Base-by-base conservation (phyloP, 148 eudicot species). In the Polygonum aviculare region DNA sequence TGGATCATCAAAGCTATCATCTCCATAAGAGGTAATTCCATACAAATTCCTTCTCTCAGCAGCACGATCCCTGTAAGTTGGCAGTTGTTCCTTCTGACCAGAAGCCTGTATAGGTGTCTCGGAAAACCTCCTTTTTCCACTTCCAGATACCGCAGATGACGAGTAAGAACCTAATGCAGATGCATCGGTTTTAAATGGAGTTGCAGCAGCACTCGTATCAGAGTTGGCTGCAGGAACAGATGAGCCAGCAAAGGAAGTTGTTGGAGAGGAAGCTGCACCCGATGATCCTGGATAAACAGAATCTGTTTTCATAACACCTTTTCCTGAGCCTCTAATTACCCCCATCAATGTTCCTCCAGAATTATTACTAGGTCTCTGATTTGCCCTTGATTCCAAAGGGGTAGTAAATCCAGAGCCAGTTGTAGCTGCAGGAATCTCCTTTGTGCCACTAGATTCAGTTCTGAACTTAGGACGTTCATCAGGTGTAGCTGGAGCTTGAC, bases 31-130 rank as follows among this genome's bases (percentile, higher is more conserved):
- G 39, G 85, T 74, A 9, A 93, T 86, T 65, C 97, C 96, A 79
- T 95, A 95, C 87, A 95, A 90, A 78, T 84, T 95, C 83, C 98
- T 91, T 83, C 98, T 81, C 83, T 95, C 98, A 41, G 98, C 98
- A 19, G 98, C 98, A 72, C 98, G 98, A 75, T 95, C 98, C 69
- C 98, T 85, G 71, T 95, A 95, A 44, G 89, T 76, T 18, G 89
- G 92, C 73, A 88, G 78, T 65, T 87, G 97, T 76, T 91, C 98
- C 78, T 81, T 90, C 59, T 78, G 84, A 74, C 86, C 77, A 78
- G 83, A 83, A 3, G 89, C 63, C 69, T 72, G 87, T 76, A 83
- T 51, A 9, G 98, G 98, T 80, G 87, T 77, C 90, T 95, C 98
- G 22, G 98, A 95, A 77, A 95, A 95, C 88, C 97, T 88, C 83